Evolutionary conservation across 805 yeast species (phyloP).

Genomic region (Saccharomyces paradoxus): DNA sequence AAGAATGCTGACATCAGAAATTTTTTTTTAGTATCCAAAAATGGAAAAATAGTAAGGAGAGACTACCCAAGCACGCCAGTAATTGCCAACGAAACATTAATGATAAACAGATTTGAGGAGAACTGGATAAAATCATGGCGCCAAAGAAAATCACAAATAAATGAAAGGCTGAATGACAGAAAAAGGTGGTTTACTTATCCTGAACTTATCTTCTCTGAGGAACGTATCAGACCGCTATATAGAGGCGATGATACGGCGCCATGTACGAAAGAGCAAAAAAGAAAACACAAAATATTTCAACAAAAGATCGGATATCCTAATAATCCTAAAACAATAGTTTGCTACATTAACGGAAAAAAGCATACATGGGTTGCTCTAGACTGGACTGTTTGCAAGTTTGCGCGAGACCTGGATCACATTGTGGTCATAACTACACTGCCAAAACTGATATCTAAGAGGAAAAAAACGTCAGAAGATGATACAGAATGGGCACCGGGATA

Average conservation of each 20-base stretch:
- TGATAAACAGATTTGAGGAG: conserved; percentile 19
- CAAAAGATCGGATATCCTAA: conserved; percentile 20
- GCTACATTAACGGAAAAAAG: conserved; percentile 59
- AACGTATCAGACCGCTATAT: conserved; percentile 1
- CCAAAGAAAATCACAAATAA: conserved; percentile 11
- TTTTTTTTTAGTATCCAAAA: conserved; percentile 21
- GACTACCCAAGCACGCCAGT: conserved; percentile 32
- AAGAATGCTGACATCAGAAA: not conserved
- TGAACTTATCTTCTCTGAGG: conserved; percentile 13
- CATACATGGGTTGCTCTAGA: conserved; percentile 83
- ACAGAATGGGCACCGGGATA: conserved; percentile 29
- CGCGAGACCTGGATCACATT: conserved; percentile 59
- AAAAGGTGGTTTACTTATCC: conserved; percentile 15
- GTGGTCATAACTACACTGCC: conserved; percentile 45
- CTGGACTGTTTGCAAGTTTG: conserved; percentile 48
- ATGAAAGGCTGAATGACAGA: conserved; percentile 15
- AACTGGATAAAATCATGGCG: conserved; percentile 21
- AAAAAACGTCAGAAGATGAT: conserved; percentile 1
- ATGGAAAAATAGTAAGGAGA: conserved; percentile 28
- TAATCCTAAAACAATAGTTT: conserved; percentile 43
- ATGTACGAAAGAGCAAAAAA: conserved; percentile 19
- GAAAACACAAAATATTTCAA: conserved; percentile 15
- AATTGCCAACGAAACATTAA: conserved; percentile 24
- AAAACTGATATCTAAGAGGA: conserved; percentile 3
- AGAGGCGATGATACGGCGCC: conserved; percentile 17